Conservation (phyloP, 768 basidiomycete genomes). For the Termitomyces sp. region DNA sequence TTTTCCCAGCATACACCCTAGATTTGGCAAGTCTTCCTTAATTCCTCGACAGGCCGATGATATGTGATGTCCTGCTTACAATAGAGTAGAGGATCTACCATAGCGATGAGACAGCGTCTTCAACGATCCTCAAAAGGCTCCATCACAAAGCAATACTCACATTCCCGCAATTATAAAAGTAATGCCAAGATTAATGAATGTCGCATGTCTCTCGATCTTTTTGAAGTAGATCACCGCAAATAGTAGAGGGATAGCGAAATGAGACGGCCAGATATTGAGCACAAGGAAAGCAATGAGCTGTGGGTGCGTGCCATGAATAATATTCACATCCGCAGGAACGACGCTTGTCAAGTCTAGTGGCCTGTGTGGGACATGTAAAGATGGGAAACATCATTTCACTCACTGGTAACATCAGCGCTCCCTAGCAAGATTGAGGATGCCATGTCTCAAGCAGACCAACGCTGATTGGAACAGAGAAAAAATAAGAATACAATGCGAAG, state of each 20-base stretch:
- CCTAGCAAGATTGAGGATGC: neutral
- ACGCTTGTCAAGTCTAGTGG: neutral
- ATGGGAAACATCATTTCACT: neutral
- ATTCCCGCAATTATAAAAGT: constrained; percentile 42
- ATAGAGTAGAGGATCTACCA: constrained; percentile 31
- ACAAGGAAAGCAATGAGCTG: constrained; percentile 37
- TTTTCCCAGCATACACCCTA: constrained; percentile 29
- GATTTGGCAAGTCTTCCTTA: neutral
- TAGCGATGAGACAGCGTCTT: neutral
- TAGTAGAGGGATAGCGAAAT: constrained; percentile 41
- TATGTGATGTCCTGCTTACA: constrained; percentile 21
- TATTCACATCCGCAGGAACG: constrained; percentile 21
- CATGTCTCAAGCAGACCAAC: neutral
- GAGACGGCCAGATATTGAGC: constrained; percentile 45
- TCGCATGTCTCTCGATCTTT: constrained; percentile 37
- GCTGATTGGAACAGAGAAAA: neutral
- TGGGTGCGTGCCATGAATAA: constrained; percentile 35
- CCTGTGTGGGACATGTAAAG: neutral
- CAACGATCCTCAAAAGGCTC: neutral
- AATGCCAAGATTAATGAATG: constrained; percentile 40
- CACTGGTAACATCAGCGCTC: neutral
- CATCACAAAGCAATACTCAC: constrained; percentile 20
- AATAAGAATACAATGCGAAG: constrained; percentile 7
- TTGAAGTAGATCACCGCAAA: constrained; percentile 35
- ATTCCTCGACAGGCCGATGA: neutral